Conservation (phyloP, 495 filamentous ascomycete species). For the Oidiodendron maius region DNA sequence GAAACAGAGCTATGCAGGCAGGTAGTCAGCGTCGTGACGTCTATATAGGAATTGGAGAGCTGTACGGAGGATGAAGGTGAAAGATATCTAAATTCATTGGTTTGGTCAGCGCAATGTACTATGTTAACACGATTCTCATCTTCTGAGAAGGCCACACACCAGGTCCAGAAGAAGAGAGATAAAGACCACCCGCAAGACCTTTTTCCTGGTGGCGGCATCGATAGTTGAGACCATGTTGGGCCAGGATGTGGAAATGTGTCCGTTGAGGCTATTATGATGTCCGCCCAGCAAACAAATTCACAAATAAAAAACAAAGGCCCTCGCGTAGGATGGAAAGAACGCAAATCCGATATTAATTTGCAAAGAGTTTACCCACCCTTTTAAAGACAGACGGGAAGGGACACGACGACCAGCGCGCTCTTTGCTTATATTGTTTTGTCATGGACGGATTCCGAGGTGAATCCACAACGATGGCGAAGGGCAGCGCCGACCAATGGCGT, state of each 20-base stretch:
- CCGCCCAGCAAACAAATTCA: neutral
- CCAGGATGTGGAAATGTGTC: neutral
- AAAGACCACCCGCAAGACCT: constrained; percentile 71
- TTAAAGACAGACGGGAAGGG: no score
- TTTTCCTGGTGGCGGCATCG: constrained; percentile 56
- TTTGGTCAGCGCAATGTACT: no score
- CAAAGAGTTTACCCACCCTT: neutral
- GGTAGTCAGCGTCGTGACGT: constrained; percentile 71
- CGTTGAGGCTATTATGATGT: neutral
- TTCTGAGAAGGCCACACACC: no score
- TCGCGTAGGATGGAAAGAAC: no score
- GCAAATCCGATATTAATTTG: no score
- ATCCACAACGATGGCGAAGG: no score
- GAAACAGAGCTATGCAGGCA: constrained; percentile 97
- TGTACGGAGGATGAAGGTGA: neutral
- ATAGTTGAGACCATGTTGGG: constrained; percentile 26
- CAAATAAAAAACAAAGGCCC: no score
- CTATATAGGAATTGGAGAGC: neutral
- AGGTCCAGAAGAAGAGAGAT: constrained; percentile 48
- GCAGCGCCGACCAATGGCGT: no score
- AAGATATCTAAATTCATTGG: neutral
- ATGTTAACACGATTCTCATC: no score
- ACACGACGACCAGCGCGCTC: no score
- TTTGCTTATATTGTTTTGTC: no score
- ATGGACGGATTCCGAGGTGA: no score